Base-by-base conservation (phyloP, 257 asterid genomes). In the Mitragyna speciosa region DNA sequence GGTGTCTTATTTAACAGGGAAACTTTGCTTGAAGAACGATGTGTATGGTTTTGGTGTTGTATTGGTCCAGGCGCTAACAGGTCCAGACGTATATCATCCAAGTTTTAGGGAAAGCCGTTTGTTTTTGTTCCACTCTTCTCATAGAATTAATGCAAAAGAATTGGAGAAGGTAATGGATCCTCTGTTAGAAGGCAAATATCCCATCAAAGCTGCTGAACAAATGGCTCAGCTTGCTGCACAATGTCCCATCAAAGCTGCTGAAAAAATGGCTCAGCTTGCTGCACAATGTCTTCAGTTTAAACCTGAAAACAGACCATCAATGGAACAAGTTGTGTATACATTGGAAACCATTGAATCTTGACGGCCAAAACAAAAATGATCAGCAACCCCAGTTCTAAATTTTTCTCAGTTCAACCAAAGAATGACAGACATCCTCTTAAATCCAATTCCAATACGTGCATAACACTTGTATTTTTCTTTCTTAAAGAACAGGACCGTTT, bases 41-140 rank as follows among this genome's bases (percentile, higher is more conserved):
- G 97, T 92, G 31, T 92, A 89, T 56, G 87, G 91, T 28, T 92
- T 90, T 75, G 97, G 97, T 10, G 91, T 92, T 28, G 92, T 91
- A 11, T 43, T 92, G 74, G 89, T 87, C 28, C 94, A 92, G 72
- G 89, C 91, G 86, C 88, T 91, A 2, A 92, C 96, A 1, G 96
- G 96, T 15, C 75, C 87, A 5, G 96, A 87, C 78, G 6, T 54
- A 11, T 83, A 54, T 39, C 90, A 96, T 31, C 93, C 69, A 10
- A 10, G 6, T 0, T 11, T 63, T 63, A 82, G 76, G 68, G 89
- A 86, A 56, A 89, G 82, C 0, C 72, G 83, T 49, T 83, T 89
- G 85, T 90, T 87, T 4, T 87, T 91, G 93, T 82, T 91, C 66
- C 89, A 83, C 5, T 4, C n/a, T 85, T 93, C 92, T 20, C 85